Conservation (phyloP, 1,139 yeast genomes). For the Kodamaea plutei region DNA sequence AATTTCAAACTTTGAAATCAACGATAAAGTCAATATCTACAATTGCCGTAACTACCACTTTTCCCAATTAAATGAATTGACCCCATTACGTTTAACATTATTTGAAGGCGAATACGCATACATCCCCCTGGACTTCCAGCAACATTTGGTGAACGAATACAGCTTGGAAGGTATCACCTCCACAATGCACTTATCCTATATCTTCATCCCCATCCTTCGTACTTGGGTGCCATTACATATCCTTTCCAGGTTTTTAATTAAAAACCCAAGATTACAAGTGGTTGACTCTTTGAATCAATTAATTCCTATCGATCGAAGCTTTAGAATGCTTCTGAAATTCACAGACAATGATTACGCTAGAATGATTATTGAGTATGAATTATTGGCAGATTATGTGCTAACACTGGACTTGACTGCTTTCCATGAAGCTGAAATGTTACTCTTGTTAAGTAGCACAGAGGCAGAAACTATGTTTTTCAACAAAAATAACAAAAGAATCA, state of each 20-base stretch:
- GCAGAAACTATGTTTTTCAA: conserved; percentile 17
- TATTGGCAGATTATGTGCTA: conserved; percentile 28
- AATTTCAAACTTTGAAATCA: conserved; percentile 10
- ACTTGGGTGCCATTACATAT: conserved; percentile 25
- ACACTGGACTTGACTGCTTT: conserved; percentile 27
- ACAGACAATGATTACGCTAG: conserved; percentile 28
- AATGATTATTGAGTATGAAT: conserved; percentile 18
- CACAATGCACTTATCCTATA: conserved; percentile 10
- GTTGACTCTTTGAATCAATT: neutral
- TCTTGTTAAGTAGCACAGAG: conserved; percentile 13
- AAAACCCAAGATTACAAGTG: conserved; percentile 5
- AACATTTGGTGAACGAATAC: conserved; percentile 29
- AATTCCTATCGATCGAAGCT: conserved; percentile 4
- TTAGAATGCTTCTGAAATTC: conserved; percentile 11
- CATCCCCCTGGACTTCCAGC: conserved; percentile 28
- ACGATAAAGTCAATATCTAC: conserved; percentile 11
- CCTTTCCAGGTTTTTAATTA: conserved; percentile 17
- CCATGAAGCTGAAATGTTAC: conserved; percentile 29
- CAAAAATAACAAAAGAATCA: conserved; percentile 7
- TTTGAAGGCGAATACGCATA: conserved; percentile 34
- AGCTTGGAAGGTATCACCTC: conserved; percentile 15
- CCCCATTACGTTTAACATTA: conserved; percentile 28
- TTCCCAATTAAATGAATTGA: conserved; percentile 21
- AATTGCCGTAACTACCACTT: conserved; percentile 20
- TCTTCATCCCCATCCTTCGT: conserved; percentile 21